phyloP scores from a whole-genome alignment of 2,329 filamentous ascomycete species.

The Tolypocladium guangdongense region DNA sequence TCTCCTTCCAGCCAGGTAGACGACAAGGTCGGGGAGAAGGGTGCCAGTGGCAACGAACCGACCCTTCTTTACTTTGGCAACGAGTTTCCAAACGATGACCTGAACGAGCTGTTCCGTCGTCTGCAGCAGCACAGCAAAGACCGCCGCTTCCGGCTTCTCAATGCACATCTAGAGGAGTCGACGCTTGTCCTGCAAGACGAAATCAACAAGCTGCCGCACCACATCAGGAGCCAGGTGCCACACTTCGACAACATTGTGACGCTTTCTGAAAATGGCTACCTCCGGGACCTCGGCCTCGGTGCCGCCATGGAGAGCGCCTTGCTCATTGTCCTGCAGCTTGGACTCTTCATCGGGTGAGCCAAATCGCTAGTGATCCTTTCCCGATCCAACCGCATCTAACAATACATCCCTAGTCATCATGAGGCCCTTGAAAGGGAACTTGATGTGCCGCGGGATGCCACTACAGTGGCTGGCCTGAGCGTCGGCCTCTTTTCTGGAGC shows the following conservation, averaged over 20 bases:
- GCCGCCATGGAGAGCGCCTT: not conserved
- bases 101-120: not conserved
- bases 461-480: not conserved
- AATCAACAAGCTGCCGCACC: not conserved
- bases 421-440: not conserved
- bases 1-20: too few species aligned
- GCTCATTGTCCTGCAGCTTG: not conserved
- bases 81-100: conserved; percentile 1
- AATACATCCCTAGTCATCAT: not conserved
- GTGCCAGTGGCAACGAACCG: too few species aligned
- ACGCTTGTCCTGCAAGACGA: not conserved
- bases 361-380: too few species aligned
- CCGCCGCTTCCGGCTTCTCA: not conserved
- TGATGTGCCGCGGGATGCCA: not conserved
- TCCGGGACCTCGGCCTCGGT: not conserved
- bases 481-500: not conserved
- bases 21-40: too few species aligned
- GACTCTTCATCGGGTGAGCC: not conserved
- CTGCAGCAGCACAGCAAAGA: not conserved
- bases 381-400: not conserved
- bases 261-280: not conserved
- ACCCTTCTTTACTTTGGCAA: too few species aligned
- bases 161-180: not conserved
- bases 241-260: not conserved
- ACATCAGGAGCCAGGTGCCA: not conserved